Conservation (phyloP, 306 rosid genomes). For the Senna siamea region DNA sequence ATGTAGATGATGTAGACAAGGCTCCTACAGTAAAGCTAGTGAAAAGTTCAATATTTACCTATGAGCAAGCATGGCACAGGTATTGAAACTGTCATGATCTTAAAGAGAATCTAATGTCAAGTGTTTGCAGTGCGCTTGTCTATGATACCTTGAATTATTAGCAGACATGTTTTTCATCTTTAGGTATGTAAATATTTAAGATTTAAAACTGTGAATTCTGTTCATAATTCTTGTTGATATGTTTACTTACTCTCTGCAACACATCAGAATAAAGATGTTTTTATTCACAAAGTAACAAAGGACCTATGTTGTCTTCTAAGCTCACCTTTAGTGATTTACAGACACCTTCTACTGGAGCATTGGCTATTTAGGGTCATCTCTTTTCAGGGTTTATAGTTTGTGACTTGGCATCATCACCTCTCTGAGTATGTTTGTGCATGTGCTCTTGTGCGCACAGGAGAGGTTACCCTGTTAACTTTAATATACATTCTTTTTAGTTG, state of each 20-base stretch:
- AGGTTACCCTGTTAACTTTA: background rate
- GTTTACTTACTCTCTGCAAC: conserved; percentile 15
- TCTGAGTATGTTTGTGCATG: background rate
- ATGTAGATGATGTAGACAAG: conserved; percentile 74
- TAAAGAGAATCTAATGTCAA: conserved; percentile 2
- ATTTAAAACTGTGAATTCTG: conserved; percentile 13
- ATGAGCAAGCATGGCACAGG: conserved; percentile 99
- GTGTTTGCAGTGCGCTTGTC: conserved; percentile 22
- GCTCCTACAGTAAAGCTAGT: conserved; percentile 79
- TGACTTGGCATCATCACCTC: conserved; percentile 2
- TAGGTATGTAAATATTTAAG: conserved; percentile 29
- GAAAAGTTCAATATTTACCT: conserved; percentile 91
- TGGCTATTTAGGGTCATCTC: conserved; percentile 10
- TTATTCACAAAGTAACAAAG: conserved; percentile 7
- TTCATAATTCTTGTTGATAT: conserved; percentile 19
- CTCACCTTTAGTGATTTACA: background rate
- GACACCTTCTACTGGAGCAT: conserved; percentile 21
- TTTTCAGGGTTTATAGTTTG: background rate
- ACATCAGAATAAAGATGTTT: conserved; percentile 17
- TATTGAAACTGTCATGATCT: conserved; percentile 46
- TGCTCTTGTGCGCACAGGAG: background rate
- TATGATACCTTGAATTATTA: conserved; percentile 22
- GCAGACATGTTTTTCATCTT: conserved; percentile 25
- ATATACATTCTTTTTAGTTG: background rate
- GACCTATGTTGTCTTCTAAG: background rate